Conservation (phyloP, 495 filamentous ascomycete species). For the Neurospora sublineolata region DNA sequence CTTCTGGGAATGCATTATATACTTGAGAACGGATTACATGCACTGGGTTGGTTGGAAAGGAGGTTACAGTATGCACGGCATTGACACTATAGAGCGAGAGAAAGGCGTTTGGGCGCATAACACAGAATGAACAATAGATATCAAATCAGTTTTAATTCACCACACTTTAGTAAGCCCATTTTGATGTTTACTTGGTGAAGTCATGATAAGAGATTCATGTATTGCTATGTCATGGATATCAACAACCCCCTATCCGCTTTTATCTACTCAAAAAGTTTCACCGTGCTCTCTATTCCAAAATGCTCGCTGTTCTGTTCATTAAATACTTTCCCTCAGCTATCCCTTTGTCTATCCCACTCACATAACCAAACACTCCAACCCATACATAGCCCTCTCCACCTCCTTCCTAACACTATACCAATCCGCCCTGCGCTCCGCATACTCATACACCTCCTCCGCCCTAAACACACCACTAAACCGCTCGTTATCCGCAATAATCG, state of each 20-base stretch:
- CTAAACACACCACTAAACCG: constrained; percentile 86
- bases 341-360: constrained; percentile 28
- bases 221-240: neutral
- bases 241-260: neutral
- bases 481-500: constrained; percentile 83
- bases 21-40: neutral
- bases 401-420: constrained; percentile 80
- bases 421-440: constrained; percentile 84
- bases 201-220: neutral
- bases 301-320: neutral
- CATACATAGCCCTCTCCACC: constrained; percentile 97
- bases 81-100: neutral
- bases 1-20: neutral
- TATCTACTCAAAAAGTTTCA: neutral
- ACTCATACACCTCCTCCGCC: constrained; percentile 95
- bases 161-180: neutral
- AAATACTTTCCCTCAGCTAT: neutral
- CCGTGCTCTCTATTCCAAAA: neutral
- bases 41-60: neutral
- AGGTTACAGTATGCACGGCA: neutral
- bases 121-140: neutral
- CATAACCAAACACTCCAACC: constrained; percentile 81
- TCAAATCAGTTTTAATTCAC: neutral
- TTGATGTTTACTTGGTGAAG: no score
- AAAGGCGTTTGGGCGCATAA: neutral